Evolutionary conservation across 1,284 basidiomycete genomes (phyloP).

Genomic region (Cutaneotrichosporon sp.): DNA sequence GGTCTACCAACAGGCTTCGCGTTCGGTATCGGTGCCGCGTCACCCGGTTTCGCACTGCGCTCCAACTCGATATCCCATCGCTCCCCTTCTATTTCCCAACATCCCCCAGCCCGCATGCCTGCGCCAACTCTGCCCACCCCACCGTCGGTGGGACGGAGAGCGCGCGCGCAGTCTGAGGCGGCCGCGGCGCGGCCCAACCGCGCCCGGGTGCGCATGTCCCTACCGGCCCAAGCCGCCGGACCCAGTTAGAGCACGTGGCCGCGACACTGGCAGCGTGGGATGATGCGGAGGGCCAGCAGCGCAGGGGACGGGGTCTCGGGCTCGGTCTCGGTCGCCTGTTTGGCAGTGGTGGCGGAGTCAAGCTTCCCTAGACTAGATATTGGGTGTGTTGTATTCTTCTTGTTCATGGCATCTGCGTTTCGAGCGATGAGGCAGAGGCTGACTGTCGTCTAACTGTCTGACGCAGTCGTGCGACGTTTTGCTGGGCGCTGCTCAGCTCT

Average conservation of each 20-base stretch:
- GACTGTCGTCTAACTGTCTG: no score
- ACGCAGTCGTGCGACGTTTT: no score
- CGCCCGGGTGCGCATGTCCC: neutral
- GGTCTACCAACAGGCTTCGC: slow-evolving; percentile 42
- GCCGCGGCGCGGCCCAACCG: neutral
- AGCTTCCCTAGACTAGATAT: neutral
- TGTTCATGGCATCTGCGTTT: no score
- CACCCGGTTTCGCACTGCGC: slow-evolving; percentile 47
- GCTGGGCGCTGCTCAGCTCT: no score
- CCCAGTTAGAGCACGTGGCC: neutral
- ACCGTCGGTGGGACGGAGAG: neutral
- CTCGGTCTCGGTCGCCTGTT: neutral
- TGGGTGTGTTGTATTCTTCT: no score
- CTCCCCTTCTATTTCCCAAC: neutral
- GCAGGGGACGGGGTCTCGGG: neutral
- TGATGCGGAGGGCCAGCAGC: neutral
- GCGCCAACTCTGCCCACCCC: neutral
- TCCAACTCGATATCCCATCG: slow-evolving; percentile 22
- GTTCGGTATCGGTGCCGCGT: slow-evolving; percentile 48
- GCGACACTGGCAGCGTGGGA: slow-evolving; percentile 2
- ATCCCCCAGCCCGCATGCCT: neutral
- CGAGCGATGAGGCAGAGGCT: no score
- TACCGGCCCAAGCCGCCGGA: neutral
- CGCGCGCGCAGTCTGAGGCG: neutral
- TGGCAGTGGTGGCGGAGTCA: neutral